Percentiles rank a stretch among this genome's conserved stretches.
Conservation (phyloP, 2,329 filamentous ascomycete genomes). For the Venturiaceae sp. region DNA sequence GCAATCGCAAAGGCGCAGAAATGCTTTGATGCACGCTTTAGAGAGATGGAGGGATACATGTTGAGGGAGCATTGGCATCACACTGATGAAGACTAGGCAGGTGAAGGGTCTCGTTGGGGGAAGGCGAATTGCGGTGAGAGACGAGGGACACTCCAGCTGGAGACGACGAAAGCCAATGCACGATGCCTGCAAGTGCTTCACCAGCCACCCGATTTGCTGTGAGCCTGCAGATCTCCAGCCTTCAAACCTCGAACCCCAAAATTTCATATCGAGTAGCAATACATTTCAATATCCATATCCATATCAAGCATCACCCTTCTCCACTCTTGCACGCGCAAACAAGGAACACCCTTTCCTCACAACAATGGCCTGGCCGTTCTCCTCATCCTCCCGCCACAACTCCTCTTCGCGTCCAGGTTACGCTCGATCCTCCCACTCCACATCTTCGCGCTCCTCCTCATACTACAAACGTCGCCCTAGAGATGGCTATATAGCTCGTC, state of each 20-base stretch:
- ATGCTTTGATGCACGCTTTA: no score
- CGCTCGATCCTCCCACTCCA: constrained; percentile 12
- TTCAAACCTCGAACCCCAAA: background rate
- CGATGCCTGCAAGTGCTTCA: background rate
- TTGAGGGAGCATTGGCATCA: no score
- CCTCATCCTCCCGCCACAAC: background rate
- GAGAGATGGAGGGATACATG: no score
- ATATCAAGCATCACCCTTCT: background rate
- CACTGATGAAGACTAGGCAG: no score
- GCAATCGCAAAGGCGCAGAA: no score
- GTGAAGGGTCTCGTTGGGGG: no score
- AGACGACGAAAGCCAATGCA: background rate
- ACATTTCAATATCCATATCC: background rate
- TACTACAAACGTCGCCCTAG: constrained; percentile 74
- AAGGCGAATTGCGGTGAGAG: no score
- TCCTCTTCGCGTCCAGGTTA: background rate
- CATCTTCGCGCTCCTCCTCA: constrained; percentile 47
- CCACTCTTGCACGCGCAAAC: background rate
- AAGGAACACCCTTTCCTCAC: background rate
- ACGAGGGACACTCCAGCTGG: background rate
- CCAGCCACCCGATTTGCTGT: background rate
- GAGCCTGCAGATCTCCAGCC: background rate
- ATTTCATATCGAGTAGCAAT: no score
- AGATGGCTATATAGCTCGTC: constrained; percentile 63
- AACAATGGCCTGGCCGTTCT: background rate